These are phyloP conservation scores for Rosa lucieae DNA, from an alignment of 306 rosid species.

Conservation along the genomic window DNA sequence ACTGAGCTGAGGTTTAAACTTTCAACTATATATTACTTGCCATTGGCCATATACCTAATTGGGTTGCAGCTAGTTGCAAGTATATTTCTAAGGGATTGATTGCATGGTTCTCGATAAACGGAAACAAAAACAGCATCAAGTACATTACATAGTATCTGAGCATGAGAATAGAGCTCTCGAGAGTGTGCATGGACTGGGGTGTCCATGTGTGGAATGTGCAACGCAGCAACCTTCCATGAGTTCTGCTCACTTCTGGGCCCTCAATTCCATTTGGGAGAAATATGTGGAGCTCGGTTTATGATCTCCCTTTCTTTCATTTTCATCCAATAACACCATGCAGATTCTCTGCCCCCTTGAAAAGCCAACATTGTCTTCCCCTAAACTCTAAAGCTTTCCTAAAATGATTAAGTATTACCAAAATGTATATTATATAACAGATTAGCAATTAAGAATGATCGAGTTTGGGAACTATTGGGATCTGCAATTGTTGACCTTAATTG, in stretches of 20 bases:
- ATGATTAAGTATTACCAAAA: neutral
- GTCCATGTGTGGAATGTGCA: constrained; percentile 24
- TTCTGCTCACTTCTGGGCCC: constrained; percentile 30
- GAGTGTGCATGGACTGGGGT: constrained; percentile 24
- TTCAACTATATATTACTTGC: neutral
- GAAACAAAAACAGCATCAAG: neutral
- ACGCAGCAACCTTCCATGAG: constrained; percentile 30
- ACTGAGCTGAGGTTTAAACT: neutral
- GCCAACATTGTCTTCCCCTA: neutral
- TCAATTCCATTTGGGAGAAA: neutral
- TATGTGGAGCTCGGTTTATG: constrained; percentile 12
- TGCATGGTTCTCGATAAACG: neutral
- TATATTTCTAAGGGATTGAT: neutral
- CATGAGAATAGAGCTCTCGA: constrained; percentile 4
- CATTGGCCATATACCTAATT: neutral
- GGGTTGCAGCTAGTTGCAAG: neutral
- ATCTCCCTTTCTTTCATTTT: constrained; percentile 8
- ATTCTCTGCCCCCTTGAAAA: constrained; percentile 7
- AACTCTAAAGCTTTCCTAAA: neutral
- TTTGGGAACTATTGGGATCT: neutral
- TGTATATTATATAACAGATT: neutral
- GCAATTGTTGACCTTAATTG: neutral
- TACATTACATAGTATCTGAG: neutral
- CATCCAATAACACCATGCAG: neutral
- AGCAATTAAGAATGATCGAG: neutral